A percentile compares a stretch with the other conserved stretches of the same genome.
These are phyloP conservation scores for Colletotrichum truncatum DNA, from an alignment of 2,329 filamentous ascomycete species.

Conservation along the genomic window DNA sequence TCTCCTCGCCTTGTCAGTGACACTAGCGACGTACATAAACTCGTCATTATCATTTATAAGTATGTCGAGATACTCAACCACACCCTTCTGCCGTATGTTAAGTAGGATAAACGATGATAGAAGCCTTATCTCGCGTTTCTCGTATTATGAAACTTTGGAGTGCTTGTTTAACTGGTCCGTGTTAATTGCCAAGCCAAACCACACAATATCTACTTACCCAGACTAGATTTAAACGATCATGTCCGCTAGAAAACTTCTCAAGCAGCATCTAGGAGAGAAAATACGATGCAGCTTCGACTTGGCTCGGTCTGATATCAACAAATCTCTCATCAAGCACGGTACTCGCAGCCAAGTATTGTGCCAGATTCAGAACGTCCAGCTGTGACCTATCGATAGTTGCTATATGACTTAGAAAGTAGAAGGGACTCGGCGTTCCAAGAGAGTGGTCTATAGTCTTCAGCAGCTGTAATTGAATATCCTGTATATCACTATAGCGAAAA, in stretches of 20 bases:
- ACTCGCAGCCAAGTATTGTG: no score
- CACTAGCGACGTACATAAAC: not conserved
- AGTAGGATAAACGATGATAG: not conserved
- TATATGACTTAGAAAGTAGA: no score
- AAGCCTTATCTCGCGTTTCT: not conserved
- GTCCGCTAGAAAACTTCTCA: not conserved
- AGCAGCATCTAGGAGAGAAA: not conserved
- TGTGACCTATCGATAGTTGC: no score
- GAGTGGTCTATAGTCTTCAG: no score
- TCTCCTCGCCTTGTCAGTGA: not conserved
- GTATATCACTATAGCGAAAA: no score
- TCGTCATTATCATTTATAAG: not conserved
- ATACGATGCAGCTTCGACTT: not conserved
- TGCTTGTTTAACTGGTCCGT: not conserved
- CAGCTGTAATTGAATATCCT: no score
- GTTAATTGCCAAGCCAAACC: not conserved
- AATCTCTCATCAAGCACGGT: no score
- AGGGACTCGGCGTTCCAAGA: no score
- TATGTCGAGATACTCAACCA: not conserved
- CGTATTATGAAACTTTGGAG: not conserved
- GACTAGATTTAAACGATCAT: not conserved
- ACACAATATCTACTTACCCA: not conserved
- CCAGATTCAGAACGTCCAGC: no score
- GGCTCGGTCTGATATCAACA: not conserved
- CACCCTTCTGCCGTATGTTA: not conserved